These are phyloP conservation scores for Hymenotorrendiella dingleyae DNA, from an alignment of 2,329 filamentous ascomycete genomes.

Conservation along the genomic window DNA sequence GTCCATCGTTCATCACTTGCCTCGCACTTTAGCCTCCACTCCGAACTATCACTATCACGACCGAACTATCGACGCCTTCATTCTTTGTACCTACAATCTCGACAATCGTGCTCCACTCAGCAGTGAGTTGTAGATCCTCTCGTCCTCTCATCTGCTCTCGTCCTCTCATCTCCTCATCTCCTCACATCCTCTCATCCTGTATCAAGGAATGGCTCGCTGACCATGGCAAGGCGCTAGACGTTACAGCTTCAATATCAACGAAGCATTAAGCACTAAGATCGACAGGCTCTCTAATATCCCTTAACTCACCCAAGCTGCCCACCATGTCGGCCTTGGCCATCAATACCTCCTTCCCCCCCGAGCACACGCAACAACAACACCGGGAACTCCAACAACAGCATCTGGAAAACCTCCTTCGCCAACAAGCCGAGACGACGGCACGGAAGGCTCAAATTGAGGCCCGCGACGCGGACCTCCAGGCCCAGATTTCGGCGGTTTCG, in stretches of 20 bases:
- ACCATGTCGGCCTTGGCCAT: constrained; percentile 21
- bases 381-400: too few species aligned
- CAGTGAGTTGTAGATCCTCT: background rate
- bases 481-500: background rate
- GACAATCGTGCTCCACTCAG: background rate
- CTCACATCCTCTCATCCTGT: constrained; percentile 4
- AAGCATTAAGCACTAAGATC: constrained; percentile 8
- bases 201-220: constrained; percentile 11
- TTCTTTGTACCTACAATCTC: background rate
- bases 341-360: constrained; percentile 15
- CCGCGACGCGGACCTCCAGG: constrained; percentile 17
- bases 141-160: constrained; percentile 1
- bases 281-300: constrained; percentile 5
- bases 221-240: constrained; percentile 19
- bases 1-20: constrained; percentile 14
- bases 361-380: constrained; percentile 16
- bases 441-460: constrained; percentile 24
- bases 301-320: constrained; percentile 10
- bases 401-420: constrained; percentile 21
- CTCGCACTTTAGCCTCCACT: constrained; percentile 1
- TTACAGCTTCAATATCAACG: constrained; percentile 10
- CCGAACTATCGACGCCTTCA: constrained; percentile 12
- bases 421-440: constrained; percentile 24
- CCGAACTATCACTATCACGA: constrained; percentile 11
- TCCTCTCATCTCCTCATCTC: constrained; percentile 8